These are phyloP conservation scores for Lizonia empirigonia DNA, from an alignment of 2,329 filamentous ascomycete species.

Conservation along the genomic window DNA sequence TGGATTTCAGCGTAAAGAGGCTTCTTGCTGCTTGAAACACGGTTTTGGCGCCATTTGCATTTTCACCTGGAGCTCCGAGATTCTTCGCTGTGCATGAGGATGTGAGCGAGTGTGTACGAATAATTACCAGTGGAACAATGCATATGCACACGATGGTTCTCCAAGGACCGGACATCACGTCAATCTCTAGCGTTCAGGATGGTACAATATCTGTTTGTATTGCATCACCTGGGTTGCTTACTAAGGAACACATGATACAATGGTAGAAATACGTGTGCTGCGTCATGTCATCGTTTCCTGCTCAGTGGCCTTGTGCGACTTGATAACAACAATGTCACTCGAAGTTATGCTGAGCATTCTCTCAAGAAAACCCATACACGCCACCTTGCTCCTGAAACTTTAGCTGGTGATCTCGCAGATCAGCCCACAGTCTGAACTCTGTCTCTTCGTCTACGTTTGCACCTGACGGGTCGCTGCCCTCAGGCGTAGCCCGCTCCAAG, in stretches of 20 bases:
- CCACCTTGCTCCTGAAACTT: constrained; percentile 72
- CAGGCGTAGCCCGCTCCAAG: constrained; percentile 68
- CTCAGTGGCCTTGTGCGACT: neutral
- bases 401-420: constrained; percentile 76
- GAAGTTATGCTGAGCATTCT: neutral
- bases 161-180: neutral
- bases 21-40: neutral
- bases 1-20: neutral
- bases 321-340: neutral
- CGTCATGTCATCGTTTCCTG: neutral
- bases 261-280: neutral
- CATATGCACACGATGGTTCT: neutral
- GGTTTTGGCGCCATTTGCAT: neutral
- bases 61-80: neutral
- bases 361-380: constrained; percentile 48
- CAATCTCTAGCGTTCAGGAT: neutral
- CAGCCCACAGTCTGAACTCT: constrained; percentile 78
- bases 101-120: constrained; percentile 6
- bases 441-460: constrained; percentile 68
- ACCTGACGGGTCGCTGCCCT: constrained; percentile 36
- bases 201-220: no score
- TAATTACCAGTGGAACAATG: neutral
- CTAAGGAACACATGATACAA: neutral
- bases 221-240: no score
- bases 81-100: neutral